A percentile compares a stretch with the other conserved stretches of the same genome.
phyloP scores from a whole-genome alignment of 345 rosid genomes.

The Abelmoschus esculentus region DNA sequence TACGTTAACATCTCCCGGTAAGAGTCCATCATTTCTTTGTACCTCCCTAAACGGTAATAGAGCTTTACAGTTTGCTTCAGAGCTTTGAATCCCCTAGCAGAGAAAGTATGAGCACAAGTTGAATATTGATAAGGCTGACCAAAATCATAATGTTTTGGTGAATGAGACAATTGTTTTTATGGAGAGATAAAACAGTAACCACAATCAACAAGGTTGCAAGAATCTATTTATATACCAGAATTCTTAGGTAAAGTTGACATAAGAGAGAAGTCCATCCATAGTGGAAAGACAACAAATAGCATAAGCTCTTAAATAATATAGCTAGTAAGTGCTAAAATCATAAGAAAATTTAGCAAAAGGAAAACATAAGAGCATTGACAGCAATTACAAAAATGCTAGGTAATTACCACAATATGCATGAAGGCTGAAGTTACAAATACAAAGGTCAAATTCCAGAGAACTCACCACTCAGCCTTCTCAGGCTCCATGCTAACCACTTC shows the following conservation, averaged over 20 bases:
- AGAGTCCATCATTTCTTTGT: conserved; percentile 93
- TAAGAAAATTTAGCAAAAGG: not conserved
- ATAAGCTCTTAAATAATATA: not conserved
- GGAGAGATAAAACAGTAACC: conserved; percentile 1
- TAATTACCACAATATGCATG: not conserved
- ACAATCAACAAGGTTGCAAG: not conserved
- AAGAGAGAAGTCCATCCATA: not conserved
- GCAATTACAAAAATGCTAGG: not conserved
- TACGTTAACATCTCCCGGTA: conserved; percentile 91
- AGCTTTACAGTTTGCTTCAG: conserved; percentile 95
- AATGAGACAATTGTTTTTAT: not conserved
- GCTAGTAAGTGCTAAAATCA: not conserved
- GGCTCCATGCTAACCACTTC: conserved; percentile 96
- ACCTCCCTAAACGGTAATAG: conserved; percentile 79
- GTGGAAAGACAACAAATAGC: not conserved
- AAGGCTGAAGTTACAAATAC: not conserved
- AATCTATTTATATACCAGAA: not conserved
- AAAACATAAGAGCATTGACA: not conserved
- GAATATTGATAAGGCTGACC: conserved; percentile 1
- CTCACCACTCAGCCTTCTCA: conserved; percentile 96
- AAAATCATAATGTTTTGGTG: not conserved
- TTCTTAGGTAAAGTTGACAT: not conserved
- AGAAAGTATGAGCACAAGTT: conserved; percentile 3
- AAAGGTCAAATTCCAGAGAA: not conserved
- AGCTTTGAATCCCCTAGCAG: conserved; percentile 92